Conservation (phyloP, 768 basidiomycete species). For the Leccinum disarticulatum region DNA sequence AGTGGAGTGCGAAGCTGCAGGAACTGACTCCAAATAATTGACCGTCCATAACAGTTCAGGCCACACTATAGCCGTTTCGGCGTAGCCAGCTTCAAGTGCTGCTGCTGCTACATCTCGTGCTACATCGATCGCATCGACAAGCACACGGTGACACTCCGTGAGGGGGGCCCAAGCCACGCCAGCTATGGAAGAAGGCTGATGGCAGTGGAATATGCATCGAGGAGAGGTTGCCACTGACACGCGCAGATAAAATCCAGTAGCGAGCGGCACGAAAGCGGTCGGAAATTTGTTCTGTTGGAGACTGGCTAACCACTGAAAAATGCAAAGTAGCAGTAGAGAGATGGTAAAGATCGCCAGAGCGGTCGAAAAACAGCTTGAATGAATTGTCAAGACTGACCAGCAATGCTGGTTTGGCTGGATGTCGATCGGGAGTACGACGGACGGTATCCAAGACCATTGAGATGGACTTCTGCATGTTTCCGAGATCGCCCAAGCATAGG, state of each 20-base stretch:
- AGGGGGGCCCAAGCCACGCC: neutral
- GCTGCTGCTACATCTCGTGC: neutral
- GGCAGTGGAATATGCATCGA: neutral
- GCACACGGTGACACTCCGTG: neutral
- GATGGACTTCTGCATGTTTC: neutral
- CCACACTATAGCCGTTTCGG: neutral
- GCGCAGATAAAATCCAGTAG: neutral
- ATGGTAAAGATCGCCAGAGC: neutral
- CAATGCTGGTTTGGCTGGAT: neutral
- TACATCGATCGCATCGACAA: neutral
- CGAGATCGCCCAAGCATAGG: neutral
- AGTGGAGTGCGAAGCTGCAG: neutral
- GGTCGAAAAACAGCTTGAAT: neutral
- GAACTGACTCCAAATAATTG: neutral
- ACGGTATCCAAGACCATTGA: neutral
- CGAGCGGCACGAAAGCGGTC: neutral
- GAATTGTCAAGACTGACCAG: neutral
- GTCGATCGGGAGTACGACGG: neutral
- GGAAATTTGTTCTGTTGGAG: neutral
- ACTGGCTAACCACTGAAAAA: neutral
- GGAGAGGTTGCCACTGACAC: neutral
- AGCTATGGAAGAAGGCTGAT: neutral
- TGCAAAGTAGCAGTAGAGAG: neutral
- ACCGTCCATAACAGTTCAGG: neutral
- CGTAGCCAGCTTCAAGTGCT: neutral